Base-by-base conservation (phyloP, 139 green algal species). In the Eudorina sp. region DNA sequence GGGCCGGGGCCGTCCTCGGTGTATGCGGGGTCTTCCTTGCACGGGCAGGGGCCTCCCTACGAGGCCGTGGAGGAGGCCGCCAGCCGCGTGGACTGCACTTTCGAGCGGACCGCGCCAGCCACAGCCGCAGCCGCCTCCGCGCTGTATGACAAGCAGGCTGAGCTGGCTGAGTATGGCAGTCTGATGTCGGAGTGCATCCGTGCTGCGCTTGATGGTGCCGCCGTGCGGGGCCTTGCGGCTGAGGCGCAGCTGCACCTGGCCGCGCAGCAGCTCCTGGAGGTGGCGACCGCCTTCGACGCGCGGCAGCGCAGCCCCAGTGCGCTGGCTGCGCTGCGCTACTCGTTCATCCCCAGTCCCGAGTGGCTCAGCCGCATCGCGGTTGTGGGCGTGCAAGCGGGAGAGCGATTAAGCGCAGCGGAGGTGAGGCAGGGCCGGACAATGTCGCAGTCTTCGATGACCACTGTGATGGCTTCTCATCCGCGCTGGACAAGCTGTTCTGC, bases 111-210 rank as follows among this genome's bases (percentile, higher is more conserved):
- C 16, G 75, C 53, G 4, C 21, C 53, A 0, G 48, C 77, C 38
- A 58, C 78, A 13, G 23, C 82, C 23, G 36, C 64, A 0, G 18
- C 64, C 25, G 36, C 64, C 21, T 27, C 31, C 36, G 29, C 14
- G 0, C 62, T 86, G 80, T 66, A 66, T 18, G 31, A 69, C 62
- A 88, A 80, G 41, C 64, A 45, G 14, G 25, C 45, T 11, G 82
- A 88, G 31, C 36, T 80, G 34, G 82, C 74, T 2, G 46, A 72
- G 38, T 81, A 88, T 46, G 7, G 4, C 36, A 58, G 48, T 41
- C 51, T 88, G 1, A 70, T 88, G 83, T 53, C 83, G 13, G 48
- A 81, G 29, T 82, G 68, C 83, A 88, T 88, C 48, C 83, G 68
- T 1, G 34, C 51, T 0, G 66, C 83, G 25, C 36, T 88, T 2